Percentiles rank a stretch among this genome's conserved stretches.
These are phyloP conservation scores for Fusarium torreyae DNA, from an alignment of 2,329 filamentous ascomycete genomes.

Conservation along the genomic window DNA sequence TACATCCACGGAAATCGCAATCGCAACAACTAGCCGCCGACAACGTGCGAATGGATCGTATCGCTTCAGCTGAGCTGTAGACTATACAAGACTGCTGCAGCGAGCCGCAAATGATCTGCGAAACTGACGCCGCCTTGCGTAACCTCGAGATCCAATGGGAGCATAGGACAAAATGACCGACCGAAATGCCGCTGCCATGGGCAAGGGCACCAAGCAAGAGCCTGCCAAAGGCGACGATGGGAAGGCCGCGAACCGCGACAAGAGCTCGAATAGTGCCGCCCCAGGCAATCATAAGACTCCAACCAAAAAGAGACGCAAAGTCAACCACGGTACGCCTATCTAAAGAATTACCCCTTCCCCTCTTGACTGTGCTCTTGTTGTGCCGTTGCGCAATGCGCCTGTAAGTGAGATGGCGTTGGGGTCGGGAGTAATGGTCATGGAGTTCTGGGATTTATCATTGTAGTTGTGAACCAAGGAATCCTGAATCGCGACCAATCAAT, in stretches of 20 bases:
- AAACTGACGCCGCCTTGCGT: conserved; percentile 52
- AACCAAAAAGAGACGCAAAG: conserved; percentile 90
- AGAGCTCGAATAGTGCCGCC: conserved; percentile 47
- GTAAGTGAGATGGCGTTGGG: conserved; percentile 4
- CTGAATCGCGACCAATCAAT: conserved; percentile 31
- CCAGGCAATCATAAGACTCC: conserved; percentile 68
- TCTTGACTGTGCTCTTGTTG: background rate
- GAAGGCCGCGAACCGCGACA: conserved; percentile 53
- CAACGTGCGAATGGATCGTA: conserved; percentile 47
- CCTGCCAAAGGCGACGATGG: conserved; percentile 46
- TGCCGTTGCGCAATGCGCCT: conserved; percentile 19
- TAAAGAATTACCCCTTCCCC: background rate
- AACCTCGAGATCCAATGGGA: conserved; percentile 55
- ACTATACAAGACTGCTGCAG: conserved; percentile 47
- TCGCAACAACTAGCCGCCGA: conserved; percentile 35
- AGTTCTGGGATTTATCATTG: conserved; percentile 21
- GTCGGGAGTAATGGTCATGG: conserved; percentile 29
- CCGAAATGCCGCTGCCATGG: conserved; percentile 53
- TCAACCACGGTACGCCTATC: conserved; percentile 82
- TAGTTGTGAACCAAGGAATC: conserved; percentile 32
- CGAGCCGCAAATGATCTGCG: conserved; percentile 53
- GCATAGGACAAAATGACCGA: conserved; percentile 54
- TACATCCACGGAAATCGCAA: conserved; percentile 27
- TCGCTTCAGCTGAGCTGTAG: conserved; percentile 47
- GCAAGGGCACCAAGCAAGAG: conserved; percentile 52